phyloP scores from a whole-genome alignment of 2,329 filamentous ascomycete species.

The Verticillium nubilum region DNA sequence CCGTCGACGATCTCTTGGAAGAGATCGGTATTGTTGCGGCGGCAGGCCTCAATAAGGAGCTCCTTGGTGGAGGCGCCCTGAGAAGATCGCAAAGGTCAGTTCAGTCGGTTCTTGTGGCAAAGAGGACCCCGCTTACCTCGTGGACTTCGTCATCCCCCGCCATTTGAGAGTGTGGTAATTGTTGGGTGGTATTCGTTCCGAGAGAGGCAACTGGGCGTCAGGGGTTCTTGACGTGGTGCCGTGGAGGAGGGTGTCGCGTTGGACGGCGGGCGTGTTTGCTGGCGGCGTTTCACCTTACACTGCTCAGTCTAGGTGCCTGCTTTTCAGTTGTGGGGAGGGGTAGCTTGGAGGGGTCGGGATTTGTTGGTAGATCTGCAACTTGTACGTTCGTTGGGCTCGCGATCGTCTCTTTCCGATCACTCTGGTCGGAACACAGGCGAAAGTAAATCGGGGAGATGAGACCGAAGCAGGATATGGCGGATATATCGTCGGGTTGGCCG shows the following conservation, averaged over 20 bases:
- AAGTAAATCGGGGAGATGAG: background rate
- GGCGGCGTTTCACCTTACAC: background rate
- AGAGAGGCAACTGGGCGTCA: background rate
- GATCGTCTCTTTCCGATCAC: background rate
- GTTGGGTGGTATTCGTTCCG: no score
- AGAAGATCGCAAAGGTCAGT: background rate
- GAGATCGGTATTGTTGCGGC: constrained; percentile 85
- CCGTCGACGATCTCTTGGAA: constrained; percentile 67
- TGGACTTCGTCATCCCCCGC: constrained; percentile 26
- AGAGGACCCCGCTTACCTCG: constrained; percentile 18
- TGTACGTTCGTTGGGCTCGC: background rate
- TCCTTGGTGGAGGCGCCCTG: constrained; percentile 83
- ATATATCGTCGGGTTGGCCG: background rate
- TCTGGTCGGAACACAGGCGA: background rate
- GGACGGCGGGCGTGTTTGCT: background rate
- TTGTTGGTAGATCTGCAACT: background rate
- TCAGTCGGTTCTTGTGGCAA: background rate
- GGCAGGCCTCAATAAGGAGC: constrained; percentile 85
- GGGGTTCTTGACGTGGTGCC: background rate
- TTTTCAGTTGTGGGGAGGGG: background rate
- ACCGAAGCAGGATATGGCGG: background rate
- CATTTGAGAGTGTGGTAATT: no score
- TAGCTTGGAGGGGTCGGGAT: background rate
- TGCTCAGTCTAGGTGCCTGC: background rate
- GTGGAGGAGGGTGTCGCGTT: background rate